Percentiles rank a stretch among this genome's conserved stretches.
Evolutionary conservation across 129 eudicot species (phyloP).

Genomic region (Tanacetum coccineum): DNA sequence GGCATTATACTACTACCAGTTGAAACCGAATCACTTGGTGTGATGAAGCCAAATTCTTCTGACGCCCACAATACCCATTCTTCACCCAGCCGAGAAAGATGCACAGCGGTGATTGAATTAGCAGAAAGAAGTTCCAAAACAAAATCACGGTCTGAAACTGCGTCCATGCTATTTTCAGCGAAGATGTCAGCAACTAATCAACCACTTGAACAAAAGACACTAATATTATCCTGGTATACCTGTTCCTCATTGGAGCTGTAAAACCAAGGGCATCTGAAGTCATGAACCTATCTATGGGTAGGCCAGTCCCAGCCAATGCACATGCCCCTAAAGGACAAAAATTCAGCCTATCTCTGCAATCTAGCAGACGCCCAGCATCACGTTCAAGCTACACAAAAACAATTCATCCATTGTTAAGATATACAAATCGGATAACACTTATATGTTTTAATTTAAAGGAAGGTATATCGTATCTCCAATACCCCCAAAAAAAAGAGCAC

Average conservation of each 20-base stretch:
- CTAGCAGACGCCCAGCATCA: slow-evolving; percentile 80
- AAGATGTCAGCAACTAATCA: slow-evolving; percentile 22
- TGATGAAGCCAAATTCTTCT: slow-evolving; percentile 90
- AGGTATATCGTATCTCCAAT: background rate
- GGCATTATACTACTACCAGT: slow-evolving; percentile 99
- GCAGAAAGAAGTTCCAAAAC: slow-evolving; percentile 90
- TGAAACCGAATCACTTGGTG: slow-evolving; percentile 94
- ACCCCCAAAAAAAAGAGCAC: background rate
- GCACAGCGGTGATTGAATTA: slow-evolving; percentile 78
- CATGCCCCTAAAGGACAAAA: slow-evolving; percentile 97
- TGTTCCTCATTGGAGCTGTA: slow-evolving; percentile 93
- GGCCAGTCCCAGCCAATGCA: slow-evolving; percentile 98
- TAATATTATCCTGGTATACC: slow-evolving; percentile 37
- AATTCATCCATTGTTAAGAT: slow-evolving; percentile 2
- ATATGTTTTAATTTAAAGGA: background rate
- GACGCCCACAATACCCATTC: slow-evolving; percentile 99
- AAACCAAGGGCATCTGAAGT: slow-evolving; percentile 90
- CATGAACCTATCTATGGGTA: slow-evolving; percentile 94
- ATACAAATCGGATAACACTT: background rate
- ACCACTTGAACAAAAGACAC: slow-evolving; percentile 7
- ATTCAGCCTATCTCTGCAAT: slow-evolving; percentile 79
- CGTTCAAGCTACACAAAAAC: slow-evolving; percentile 79
- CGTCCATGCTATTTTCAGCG: slow-evolving; percentile 73
- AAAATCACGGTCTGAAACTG: slow-evolving; percentile 97
- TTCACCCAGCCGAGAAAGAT: slow-evolving; percentile 97